Evolutionary conservation across 2,329 filamentous ascomycete species (phyloP), one percentile per base, ranked within the genome.

Genomic region (Fusarium decemcellulare): DNA sequence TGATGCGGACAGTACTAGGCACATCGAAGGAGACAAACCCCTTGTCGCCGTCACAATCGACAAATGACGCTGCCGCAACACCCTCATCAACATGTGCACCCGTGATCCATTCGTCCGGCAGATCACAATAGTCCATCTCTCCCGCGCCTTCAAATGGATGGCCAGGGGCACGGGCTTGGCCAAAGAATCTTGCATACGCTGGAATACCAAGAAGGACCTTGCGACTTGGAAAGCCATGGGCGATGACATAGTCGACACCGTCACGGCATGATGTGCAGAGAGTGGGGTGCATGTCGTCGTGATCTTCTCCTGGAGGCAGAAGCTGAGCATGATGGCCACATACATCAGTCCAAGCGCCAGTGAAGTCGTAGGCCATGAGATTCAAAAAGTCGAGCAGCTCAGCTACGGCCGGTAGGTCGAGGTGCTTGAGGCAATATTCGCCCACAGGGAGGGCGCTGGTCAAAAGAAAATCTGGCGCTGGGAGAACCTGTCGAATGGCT

Each of bases 281-380:
- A 5, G 71, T 68, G 2, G 78, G 76, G 39, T 78, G 64, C 18
- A 73, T 67, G 16, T 71, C 61, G 23, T 71, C 47, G 15, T 68
- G 61, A 23, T 72, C 61, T 1, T 70, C 65, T 4, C 68, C 72
- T 2, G 84, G 84, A 0, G 84, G 80, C 54, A 85, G 84, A 0
- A 92, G 84, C 72, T 91, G 89, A 2, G 90, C 87, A 39, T 92
- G 90, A 73, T 92, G 89, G 12, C 90, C 90, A 10, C 85, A 86
- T 32, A 86, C 84, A 23, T 82, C 77, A 2, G 84, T 85, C 90
- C 90, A 92, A 8, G 88, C 84, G 0, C 90, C 90, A 0, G 86
- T 84, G 70, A 91, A 91, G 76, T 92, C 90, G 74, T 92, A 92
- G 12, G 86, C 84, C 91, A 92, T 92, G 46, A 92, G 81, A 72